These are phyloP conservation scores for Tricholomella constricta DNA, from an alignment of 768 basidiomycete species.

Conservation along the genomic window DNA sequence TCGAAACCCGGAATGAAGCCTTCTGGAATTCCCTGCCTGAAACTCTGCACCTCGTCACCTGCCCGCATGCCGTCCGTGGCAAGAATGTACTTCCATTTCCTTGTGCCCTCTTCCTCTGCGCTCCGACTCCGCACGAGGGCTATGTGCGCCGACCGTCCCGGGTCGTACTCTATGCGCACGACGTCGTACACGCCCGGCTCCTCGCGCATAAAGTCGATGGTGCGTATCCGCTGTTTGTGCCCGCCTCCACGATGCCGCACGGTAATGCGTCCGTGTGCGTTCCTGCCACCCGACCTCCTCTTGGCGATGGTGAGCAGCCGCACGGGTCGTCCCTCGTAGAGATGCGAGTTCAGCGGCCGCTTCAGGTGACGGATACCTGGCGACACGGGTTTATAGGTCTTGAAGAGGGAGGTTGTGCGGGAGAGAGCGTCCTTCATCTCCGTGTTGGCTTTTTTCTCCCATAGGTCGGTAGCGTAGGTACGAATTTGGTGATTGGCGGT, in stretches of 20 bases:
- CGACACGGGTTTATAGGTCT: constrained; percentile 88
- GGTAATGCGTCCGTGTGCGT: constrained; percentile 80
- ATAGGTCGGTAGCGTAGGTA: constrained; percentile 41
- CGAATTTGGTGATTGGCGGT: neutral
- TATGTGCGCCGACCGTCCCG: constrained; percentile 91
- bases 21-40: constrained; percentile 77
- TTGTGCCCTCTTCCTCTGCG: constrained; percentile 48
- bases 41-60: constrained; percentile 87
- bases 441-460: constrained; percentile 35
- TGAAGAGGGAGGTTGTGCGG: constrained; percentile 63
- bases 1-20: constrained; percentile 66
- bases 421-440: constrained; percentile 47
- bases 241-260: constrained; percentile 91
- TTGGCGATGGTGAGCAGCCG: constrained; percentile 79
- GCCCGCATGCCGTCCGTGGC: constrained; percentile 89
- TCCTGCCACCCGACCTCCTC: constrained; percentile 86
- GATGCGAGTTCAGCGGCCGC: constrained; percentile 78
- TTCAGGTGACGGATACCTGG: constrained; percentile 86
- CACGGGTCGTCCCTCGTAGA: constrained; percentile 86
- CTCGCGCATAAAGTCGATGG: constrained; percentile 82
- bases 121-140: constrained; percentile 77
- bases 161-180: constrained; percentile 95
- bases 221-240: constrained; percentile 81
- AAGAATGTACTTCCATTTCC: constrained; percentile 87
- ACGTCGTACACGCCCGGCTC: constrained; percentile 85